Evolutionary conservation across 2,329 filamentous ascomycete genomes (phyloP), one percentile per base, ranked within the genome.

Genomic region (Hymenoscyphus repandus): DNA sequence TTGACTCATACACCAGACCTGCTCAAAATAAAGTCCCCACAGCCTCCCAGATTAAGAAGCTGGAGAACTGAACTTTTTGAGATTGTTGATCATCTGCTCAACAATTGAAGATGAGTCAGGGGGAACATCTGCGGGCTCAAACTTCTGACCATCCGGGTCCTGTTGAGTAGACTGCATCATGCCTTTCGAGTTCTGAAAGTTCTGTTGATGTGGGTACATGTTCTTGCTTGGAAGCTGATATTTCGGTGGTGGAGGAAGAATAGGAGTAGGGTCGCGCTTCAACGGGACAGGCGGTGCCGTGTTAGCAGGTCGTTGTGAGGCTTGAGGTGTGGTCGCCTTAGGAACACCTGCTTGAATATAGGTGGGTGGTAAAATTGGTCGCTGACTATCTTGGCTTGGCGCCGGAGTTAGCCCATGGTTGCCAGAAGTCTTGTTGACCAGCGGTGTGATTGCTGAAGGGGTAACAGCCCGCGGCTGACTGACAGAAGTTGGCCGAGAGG

Each of bases 71-170:
- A 57, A 58, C 45, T 72, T 68, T 38, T 72, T 71, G 12, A 80
- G 65, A 55, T 78, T 77, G 39, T 64, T 61, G 70, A 80, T 73
- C 69, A 80, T 74, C 54, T 71, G 72, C 61, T 79, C 75, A 40
- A 80, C 70, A 37, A 79, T 68, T 22, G 72, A 59, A 4, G 60
- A 59, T 1, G 62, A 64, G 44, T 67, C 64, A 31, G 54, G 57
- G 7, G 64, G 63, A 2, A 67, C 62, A 52, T 67, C 64, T 10
- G 63, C 59, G n/a, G 62, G 59, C 22, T 62, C 58, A n/a, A 58
- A 50, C 13, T 17, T 43, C 22, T 44, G 31, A 6, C n/a, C 53
- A 18, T 13, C 22, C 17, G 45, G 31, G n/a, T 51, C 32, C 17
- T 51, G 22, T 18, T 56, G 43, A 30, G 41, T 31, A 18, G 17